These are phyloP conservation scores for Chrysosphaeria jannelii DNA, from an alignment of 2,329 filamentous ascomycete species.

Conservation along the genomic window DNA sequence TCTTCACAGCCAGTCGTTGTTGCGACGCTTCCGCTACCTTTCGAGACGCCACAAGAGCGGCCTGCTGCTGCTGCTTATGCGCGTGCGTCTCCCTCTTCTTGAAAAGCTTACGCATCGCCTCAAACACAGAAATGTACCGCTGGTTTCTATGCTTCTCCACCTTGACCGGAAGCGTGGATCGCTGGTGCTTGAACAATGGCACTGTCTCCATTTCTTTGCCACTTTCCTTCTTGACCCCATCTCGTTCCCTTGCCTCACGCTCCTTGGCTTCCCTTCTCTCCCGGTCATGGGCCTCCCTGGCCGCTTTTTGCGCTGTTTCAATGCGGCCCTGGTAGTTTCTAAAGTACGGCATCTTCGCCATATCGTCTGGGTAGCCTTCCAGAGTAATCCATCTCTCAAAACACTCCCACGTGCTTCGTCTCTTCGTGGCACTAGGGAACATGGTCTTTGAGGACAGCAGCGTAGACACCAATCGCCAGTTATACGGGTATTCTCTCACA, in stretches of 20 bases:
- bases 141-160: slow-evolving; percentile 71
- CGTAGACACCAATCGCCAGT: slow-evolving; percentile 82
- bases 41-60: slow-evolving; percentile 46
- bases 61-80: slow-evolving; percentile 67
- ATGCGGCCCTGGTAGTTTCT: slow-evolving; percentile 34
- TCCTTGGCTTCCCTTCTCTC: no score
- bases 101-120: slow-evolving; percentile 81
- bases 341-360: slow-evolving; percentile 91
- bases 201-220: no score
- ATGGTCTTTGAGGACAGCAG: slow-evolving; percentile 44
- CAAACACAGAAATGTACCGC: slow-evolving; percentile 64
- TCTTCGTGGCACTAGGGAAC: slow-evolving; percentile 62
- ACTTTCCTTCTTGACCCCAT: no score
- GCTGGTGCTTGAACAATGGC: no score
- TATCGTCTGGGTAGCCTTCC: slow-evolving; percentile 71
- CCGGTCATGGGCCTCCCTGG: slow-evolving; percentile 15
- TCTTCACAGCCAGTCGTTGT: slow-evolving; percentile 26
- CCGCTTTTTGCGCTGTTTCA: slow-evolving; percentile 24
- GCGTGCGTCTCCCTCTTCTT: slow-evolving; percentile 69
- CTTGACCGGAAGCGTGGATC: slow-evolving; percentile 49
- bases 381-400: slow-evolving; percentile 90
- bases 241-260: no score
- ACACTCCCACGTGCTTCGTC: slow-evolving; percentile 91
- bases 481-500: slow-evolving; percentile 84
- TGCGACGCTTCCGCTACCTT: slow-evolving; percentile 40